Percentiles rank a stretch among this genome's conserved stretches.
These are phyloP conservation scores for Pseudozyma sp. DNA, from an alignment of 1,284 basidiomycete genomes.

Conservation along the genomic window DNA sequence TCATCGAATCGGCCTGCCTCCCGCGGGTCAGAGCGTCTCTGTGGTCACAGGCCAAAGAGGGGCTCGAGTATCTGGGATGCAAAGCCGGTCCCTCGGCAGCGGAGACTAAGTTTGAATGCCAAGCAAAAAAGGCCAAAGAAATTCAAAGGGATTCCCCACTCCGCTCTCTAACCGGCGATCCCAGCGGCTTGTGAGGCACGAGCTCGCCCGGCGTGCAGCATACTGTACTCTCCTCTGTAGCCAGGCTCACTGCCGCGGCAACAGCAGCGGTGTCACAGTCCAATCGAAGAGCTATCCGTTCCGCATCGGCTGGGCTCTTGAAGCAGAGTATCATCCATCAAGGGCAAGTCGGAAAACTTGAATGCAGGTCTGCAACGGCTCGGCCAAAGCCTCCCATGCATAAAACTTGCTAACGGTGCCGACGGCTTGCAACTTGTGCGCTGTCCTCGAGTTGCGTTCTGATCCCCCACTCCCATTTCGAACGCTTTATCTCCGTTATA, in stretches of 20 bases:
- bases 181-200: slow-evolving; percentile 4
- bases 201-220: background rate
- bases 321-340: too few species aligned
- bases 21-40: too few species aligned
- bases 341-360: too few species aligned
- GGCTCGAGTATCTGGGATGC: background rate
- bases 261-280: too few species aligned
- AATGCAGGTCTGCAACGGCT: too few species aligned
- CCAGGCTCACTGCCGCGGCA: too few species aligned
- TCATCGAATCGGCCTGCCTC: background rate
- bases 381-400: background rate
- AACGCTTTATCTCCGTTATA: background rate
- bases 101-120: slow-evolving; percentile 4
- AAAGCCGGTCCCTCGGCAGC: slow-evolving; percentile 1
- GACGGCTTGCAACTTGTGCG: background rate
- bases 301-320: too few species aligned
- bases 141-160: slow-evolving; percentile 1
- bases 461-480: background rate
- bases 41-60: background rate
- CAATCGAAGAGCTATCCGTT: too few species aligned
- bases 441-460: too few species aligned
- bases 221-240: too few species aligned
- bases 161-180: slow-evolving; percentile 13
- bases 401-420: background rate
- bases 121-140: slow-evolving; percentile 3